These are phyloP conservation scores for Cyphellophora europaea DNA, from an alignment of 2,329 filamentous ascomycete species.

Conservation along the genomic window DNA sequence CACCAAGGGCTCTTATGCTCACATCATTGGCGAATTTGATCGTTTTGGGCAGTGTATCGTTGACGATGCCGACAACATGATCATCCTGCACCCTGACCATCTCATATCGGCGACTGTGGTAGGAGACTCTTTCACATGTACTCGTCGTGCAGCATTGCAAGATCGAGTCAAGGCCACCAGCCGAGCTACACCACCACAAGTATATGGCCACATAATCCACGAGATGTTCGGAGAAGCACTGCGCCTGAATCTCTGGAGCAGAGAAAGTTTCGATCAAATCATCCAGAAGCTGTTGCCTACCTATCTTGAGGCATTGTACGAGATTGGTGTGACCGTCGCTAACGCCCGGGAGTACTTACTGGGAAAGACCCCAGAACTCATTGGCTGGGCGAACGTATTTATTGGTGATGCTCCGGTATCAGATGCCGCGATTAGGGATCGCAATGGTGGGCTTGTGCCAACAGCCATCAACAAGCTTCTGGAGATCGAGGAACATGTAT, in stretches of 20 bases:
- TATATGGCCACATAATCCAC: slow-evolving; percentile 90
- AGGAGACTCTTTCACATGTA: slow-evolving; percentile 90
- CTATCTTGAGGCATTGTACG: slow-evolving; percentile 83
- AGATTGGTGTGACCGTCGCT: slow-evolving; percentile 65
- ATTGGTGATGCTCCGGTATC: slow-evolving; percentile 60
- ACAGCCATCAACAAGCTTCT: slow-evolving; percentile 90
- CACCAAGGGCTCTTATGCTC: slow-evolving; percentile 65
- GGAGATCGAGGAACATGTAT: slow-evolving; percentile 94
- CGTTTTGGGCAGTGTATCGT: slow-evolving; percentile 64
- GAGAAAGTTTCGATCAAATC: slow-evolving; percentile 53
- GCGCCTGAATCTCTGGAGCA: slow-evolving; percentile 72
- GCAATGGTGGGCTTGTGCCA: slow-evolving; percentile 63
- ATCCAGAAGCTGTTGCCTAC: slow-evolving; percentile 62
- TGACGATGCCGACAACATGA: slow-evolving; percentile 70
- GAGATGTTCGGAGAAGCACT: slow-evolving; percentile 91
- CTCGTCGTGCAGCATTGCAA: slow-evolving; percentile 82
- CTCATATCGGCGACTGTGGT: slow-evolving; percentile 90
- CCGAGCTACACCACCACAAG: slow-evolving; percentile 66
- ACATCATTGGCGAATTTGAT: slow-evolving; percentile 74
- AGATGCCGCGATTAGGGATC: slow-evolving; percentile 67
- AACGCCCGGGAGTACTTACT: slow-evolving; percentile 71
- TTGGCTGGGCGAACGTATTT: slow-evolving; percentile 75
- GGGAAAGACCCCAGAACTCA: slow-evolving; percentile 73
- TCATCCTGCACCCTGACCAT: slow-evolving; percentile 91
- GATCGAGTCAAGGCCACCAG: slow-evolving; percentile 88